Evolutionary conservation across 108 stramenopile genomes (phyloP).

Genomic region (Nitzschia inconspicua): DNA sequence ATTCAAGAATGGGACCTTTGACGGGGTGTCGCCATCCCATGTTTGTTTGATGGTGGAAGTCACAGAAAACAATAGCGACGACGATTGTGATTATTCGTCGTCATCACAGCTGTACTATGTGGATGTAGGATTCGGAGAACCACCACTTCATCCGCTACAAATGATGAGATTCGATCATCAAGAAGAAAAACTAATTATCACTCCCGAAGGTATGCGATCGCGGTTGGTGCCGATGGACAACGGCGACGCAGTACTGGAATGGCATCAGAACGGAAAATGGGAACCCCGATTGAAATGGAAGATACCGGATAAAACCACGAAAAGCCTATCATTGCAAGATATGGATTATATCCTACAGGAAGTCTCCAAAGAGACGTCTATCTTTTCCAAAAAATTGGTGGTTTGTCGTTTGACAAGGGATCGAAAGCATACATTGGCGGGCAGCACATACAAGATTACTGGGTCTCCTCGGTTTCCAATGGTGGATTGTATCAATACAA

Average conservation of each 20-base stretch:
- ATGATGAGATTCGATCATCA: no score
- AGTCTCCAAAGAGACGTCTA: not conserved
- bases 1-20: slow-evolving; percentile 8
- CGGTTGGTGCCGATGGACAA: slow-evolving; percentile 14
- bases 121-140: slow-evolving; percentile 51
- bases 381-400: slow-evolving; percentile 23
- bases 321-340: not conserved
- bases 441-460: slow-evolving; percentile 22
- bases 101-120: slow-evolving; percentile 11
- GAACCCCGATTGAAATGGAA: slow-evolving; percentile 26
- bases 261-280: slow-evolving; percentile 24
- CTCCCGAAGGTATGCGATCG: slow-evolving; percentile 35
- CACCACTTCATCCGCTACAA: slow-evolving; percentile 31
- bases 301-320: not conserved
- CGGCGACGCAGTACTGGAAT: slow-evolving; percentile 12
- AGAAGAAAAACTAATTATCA: no score
- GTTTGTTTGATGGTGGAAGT: slow-evolving; percentile 4
- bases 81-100: not conserved
- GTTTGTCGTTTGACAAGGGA: slow-evolving; percentile 18
- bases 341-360: slow-evolving; percentile 2
- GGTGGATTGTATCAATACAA: not conserved
- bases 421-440: slow-evolving; percentile 24
- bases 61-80: not conserved
- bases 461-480: slow-evolving; percentile 11
- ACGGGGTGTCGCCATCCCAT: slow-evolving; percentile 11